Percentiles rank a stretch among this genome's conserved stretches.
phyloP scores from a whole-genome alignment of 306 rosid genomes.

The Sicyos baderoa region DNA sequence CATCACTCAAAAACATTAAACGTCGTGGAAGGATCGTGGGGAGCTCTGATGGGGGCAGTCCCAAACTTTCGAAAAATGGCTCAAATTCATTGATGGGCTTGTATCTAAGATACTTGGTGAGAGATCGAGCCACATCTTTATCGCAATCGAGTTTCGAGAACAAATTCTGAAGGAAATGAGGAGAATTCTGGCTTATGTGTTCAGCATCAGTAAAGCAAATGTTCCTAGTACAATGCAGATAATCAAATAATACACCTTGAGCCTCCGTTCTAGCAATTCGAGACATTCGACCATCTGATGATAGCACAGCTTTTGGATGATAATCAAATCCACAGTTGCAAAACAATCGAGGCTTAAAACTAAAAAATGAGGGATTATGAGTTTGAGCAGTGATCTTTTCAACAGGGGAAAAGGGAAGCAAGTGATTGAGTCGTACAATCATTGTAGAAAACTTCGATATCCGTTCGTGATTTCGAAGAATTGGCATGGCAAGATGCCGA shows the following conservation, averaged over 20 bases:
- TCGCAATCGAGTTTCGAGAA: slow-evolving; percentile 29
- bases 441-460: slow-evolving; percentile 23
- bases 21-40: slow-evolving; percentile 36
- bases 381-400: slow-evolving; percentile 25
- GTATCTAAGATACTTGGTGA: slow-evolving; percentile 43
- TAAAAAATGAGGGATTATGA: slow-evolving; percentile 27
- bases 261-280: slow-evolving; percentile 35
- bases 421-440: slow-evolving; percentile 29
- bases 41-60: slow-evolving; percentile 43
- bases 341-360: slow-evolving; percentile 23
- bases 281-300: slow-evolving; percentile 24
- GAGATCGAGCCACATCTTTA: slow-evolving; percentile 31
- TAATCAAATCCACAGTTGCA: slow-evolving; percentile 19
- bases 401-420: slow-evolving; percentile 21
- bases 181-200: slow-evolving; percentile 59
- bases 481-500: slow-evolving; percentile 23
- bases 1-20: slow-evolving; percentile 49
- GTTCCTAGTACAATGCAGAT: slow-evolving; percentile 52
- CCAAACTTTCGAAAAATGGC: slow-evolving; percentile 74
- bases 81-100: slow-evolving; percentile 78
- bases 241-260: slow-evolving; percentile 44
- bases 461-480: slow-evolving; percentile 17
- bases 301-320: slow-evolving; percentile 10
- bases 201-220: slow-evolving; percentile 57
- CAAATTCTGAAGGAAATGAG: slow-evolving; percentile 41